These are phyloP conservation scores for Fusarium tjaetaba DNA, from an alignment of 2,329 filamentous ascomycete species.

Conservation along the genomic window DNA sequence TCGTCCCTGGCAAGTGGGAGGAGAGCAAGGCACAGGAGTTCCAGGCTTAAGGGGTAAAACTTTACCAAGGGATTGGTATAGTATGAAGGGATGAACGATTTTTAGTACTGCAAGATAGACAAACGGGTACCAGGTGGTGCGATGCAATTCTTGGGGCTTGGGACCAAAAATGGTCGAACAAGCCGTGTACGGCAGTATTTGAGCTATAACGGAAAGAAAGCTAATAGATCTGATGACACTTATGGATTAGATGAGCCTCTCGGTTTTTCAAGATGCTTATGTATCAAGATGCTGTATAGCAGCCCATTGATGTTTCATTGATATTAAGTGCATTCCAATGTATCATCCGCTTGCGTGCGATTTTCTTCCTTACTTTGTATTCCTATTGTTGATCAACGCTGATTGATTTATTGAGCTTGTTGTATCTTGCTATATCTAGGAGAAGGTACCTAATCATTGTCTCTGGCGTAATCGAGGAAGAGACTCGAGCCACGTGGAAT, in stretches of 20 bases:
- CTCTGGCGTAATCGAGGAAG: background rate
- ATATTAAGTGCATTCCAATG: background rate
- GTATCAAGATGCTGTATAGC: background rate
- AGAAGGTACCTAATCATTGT: background rate
- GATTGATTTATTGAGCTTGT: background rate
- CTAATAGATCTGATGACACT: constrained; percentile 46
- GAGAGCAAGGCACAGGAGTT: constrained; percentile 71
- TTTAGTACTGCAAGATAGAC: constrained; percentile 51
- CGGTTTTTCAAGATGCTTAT: background rate
- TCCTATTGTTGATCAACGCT: background rate
- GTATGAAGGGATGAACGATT: constrained; percentile 40
- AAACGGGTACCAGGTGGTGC: constrained; percentile 41
- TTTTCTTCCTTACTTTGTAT: background rate
- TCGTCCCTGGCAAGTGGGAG: constrained; percentile 73
- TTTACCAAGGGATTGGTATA: constrained; percentile 14
- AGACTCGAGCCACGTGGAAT: background rate
- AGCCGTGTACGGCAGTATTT: constrained; percentile 45
- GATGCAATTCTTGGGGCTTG: constrained; percentile 41
- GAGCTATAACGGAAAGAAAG: constrained; percentile 45
- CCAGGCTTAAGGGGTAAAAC: constrained; percentile 56
- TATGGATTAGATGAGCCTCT: constrained; percentile 10
- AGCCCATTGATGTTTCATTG: background rate
- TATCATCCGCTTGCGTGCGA: background rate
- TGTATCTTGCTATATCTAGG: background rate
- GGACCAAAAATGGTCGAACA: constrained; percentile 33